Evolutionary conservation across 2,329 filamentous ascomycete species (phyloP).

Genomic region (Colletotrichum tamarilloi): DNA sequence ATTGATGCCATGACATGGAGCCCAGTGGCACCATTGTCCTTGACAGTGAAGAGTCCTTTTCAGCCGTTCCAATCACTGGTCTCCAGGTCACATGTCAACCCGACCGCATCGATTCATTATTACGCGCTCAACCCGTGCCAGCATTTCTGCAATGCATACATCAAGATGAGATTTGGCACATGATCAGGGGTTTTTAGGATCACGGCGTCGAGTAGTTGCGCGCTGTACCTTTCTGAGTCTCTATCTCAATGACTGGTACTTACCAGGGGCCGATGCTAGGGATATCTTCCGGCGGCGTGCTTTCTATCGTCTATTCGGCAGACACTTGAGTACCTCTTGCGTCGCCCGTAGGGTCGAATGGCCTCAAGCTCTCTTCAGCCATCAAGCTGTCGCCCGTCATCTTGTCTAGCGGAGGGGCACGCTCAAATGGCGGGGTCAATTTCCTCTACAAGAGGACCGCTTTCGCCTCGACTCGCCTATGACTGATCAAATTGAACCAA

Average conservation of each 20-base stretch:
- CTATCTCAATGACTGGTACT: neutral
- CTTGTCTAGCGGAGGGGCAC: neutral
- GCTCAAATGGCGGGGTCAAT: neutral
- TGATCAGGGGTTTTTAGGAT: neutral
- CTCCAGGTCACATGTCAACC: neutral
- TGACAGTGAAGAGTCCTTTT: neutral
- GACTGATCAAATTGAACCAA: too few relatives aligned
- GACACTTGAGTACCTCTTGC: neutral
- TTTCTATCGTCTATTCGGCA: neutral
- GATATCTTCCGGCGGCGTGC: neutral
- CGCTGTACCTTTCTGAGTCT: neutral
- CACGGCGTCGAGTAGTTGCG: neutral
- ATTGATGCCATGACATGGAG: neutral
- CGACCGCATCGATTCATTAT: neutral
- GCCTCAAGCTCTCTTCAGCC: neutral
- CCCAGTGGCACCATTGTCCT: neutral
- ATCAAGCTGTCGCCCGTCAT: neutral
- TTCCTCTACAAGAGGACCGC: neutral
- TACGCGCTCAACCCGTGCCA: neutral
- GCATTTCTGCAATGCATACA: too few relatives aligned
- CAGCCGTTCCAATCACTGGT: slow-evolving; percentile 15
- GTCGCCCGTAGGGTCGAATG: neutral
- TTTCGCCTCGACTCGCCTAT: neutral
- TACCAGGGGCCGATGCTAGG: neutral
- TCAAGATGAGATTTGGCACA: too few relatives aligned